These are phyloP conservation scores for Penicillium pancosmium DNA, from an alignment of 495 filamentous ascomycete genomes.

Conservation along the genomic window DNA sequence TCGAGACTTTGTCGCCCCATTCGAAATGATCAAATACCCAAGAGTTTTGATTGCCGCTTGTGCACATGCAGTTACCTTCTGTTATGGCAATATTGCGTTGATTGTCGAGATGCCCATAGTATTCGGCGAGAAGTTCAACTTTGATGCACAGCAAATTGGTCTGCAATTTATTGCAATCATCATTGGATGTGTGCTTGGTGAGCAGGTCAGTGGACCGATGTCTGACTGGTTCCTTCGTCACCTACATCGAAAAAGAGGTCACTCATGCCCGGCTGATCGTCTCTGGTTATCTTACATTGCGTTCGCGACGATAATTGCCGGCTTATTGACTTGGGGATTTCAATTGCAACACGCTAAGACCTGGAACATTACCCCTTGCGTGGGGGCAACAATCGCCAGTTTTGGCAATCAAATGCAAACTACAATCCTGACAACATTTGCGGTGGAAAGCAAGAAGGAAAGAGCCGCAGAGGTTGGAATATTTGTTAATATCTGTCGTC, in stretches of 20 bases:
- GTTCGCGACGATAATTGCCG: constrained; percentile 26
- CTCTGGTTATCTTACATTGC: constrained; percentile 41
- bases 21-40: constrained; percentile 22
- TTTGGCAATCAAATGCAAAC: constrained; percentile 41
- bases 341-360: constrained; percentile 28
- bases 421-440: constrained; percentile 35
- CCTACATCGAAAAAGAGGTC: constrained; percentile 16
- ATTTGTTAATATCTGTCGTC: constrained; percentile 35
- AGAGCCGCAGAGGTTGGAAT: constrained; percentile 32
- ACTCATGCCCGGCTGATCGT: constrained; percentile 30
- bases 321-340: constrained; percentile 35
- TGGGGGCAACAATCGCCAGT: constrained; percentile 37
- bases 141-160: constrained; percentile 38
- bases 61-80: constrained; percentile 35
- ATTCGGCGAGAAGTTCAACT: constrained; percentile 35
- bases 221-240: constrained; percentile 33
- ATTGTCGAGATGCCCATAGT: constrained; percentile 38
- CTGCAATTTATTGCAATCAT: constrained; percentile 41
- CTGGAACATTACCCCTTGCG: constrained; percentile 39
- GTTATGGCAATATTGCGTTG: constrained; percentile 34
- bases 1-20: constrained; percentile 26
- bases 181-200: constrained; percentile 38
- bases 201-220: constrained; percentile 37
- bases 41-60: constrained; percentile 29
- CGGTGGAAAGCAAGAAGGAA: constrained; percentile 34